Conservation (phyloP, 148 eudicot species). For the Fagopyrum esculentum region DNA sequence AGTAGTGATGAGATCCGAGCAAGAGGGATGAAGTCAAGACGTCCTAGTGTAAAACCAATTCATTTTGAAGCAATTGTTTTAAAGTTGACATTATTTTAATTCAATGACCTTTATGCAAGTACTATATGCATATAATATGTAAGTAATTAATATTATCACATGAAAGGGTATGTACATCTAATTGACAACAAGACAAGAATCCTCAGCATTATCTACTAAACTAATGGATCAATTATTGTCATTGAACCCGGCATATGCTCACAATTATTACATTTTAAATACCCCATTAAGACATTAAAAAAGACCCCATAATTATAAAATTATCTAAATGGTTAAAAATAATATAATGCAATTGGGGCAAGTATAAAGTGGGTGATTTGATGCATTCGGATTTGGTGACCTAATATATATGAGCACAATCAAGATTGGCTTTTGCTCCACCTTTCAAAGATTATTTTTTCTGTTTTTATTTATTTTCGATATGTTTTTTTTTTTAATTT, state of each 20-base stretch:
- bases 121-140: background rate
- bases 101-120: background rate
- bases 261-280: background rate
- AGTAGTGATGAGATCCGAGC: too few species aligned
- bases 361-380: conserved; percentile 9
- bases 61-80: too few species aligned
- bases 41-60: background rate
- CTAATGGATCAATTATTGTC: conserved; percentile 5
- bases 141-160: background rate
- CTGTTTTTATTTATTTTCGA: background rate
- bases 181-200: conserved; percentile 9
- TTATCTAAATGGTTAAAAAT: background rate
- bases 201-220: conserved; percentile 8
- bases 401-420: background rate
- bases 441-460: background rate
- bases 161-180: conserved; percentile 1
- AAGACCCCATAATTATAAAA: background rate
- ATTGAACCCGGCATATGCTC: conserved; percentile 11
- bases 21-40: too few species aligned
- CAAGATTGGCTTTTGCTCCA: background rate
- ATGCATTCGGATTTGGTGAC: conserved; percentile 11
- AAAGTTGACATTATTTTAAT: too few species aligned
- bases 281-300: background rate
- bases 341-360: background rate
- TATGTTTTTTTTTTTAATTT: background rate